Evolutionary conservation across 2,329 filamentous ascomycete genomes (phyloP).

Genomic region (Coniella vitis): DNA sequence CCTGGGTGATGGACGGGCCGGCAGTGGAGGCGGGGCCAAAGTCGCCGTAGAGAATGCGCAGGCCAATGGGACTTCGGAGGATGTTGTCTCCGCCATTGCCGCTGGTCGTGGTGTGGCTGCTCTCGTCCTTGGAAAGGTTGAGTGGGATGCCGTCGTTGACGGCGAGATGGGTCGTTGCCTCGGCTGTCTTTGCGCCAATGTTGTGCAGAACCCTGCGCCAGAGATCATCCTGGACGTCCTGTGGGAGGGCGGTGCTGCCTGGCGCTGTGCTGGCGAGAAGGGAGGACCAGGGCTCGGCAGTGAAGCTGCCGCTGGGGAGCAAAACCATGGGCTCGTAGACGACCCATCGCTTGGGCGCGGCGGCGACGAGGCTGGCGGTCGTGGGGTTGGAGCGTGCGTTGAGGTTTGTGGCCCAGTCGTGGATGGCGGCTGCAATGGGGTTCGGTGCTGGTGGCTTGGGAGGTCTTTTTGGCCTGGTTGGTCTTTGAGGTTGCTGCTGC

Average conservation of each 20-base stretch:
- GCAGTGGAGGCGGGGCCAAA: conserved; percentile 52
- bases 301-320: conserved; percentile 53
- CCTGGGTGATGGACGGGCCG: conserved; percentile 22
- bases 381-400: background rate
- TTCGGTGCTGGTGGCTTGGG: conserved; percentile 27
- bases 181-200: conserved; percentile 36
- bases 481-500: background rate
- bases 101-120: background rate
- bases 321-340: conserved; percentile 56
- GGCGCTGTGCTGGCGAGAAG: conserved; percentile 29
- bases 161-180: conserved; percentile 48
- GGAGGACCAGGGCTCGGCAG: conserved; percentile 31
- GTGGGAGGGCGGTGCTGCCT: conserved; percentile 15
- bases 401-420: conserved; percentile 25
- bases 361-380: conserved; percentile 27
- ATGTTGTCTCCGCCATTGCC: conserved; percentile 50
- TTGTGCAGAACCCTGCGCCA: conserved; percentile 43
- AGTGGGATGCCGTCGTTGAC: conserved; percentile 56
- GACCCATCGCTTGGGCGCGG: conserved; percentile 51
- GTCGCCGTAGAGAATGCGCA: conserved; percentile 65
- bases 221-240: conserved; percentile 27
- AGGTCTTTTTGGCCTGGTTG: background rate
- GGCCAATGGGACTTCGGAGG: conserved; percentile 63
- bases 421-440: conserved; percentile 30
- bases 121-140: conserved; percentile 20